phyloP scores from a whole-genome alignment of 179 eudicot species.

The Nepenthes alata region DNA sequence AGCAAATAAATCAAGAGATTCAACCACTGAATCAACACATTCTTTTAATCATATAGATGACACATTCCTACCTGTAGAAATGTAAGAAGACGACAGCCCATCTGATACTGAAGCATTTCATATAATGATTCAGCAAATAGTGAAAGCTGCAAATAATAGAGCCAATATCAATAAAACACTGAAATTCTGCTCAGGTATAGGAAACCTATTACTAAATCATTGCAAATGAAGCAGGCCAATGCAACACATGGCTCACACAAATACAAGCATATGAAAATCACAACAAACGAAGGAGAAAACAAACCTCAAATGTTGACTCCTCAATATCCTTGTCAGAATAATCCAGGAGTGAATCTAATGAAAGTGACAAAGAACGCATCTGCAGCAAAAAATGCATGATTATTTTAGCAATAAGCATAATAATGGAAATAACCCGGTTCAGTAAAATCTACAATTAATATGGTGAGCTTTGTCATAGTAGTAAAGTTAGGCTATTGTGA shows the following conservation, averaged over 20 bases:
- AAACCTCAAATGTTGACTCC: slow-evolving; percentile 89
- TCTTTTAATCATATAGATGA: not conserved
- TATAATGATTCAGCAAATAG: slow-evolving; percentile 80
- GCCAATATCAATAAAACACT: not conserved
- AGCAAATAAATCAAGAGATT: slow-evolving; percentile 2
- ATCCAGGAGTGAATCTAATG: slow-evolving; percentile 82
- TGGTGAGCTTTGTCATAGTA: too few relatives aligned
- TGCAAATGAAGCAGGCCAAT: too few relatives aligned
- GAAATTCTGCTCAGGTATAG: too few relatives aligned
- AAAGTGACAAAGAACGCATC: slow-evolving; percentile 75
- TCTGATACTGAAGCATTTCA: slow-evolving; percentile 94
- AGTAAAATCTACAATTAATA: too few relatives aligned
- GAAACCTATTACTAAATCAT: too few relatives aligned
- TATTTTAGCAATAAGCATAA: not conserved
- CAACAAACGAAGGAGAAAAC: not conserved
- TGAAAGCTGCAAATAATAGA: slow-evolving; percentile 50
- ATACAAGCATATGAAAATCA: not conserved
- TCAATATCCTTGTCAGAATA: slow-evolving; percentile 79
- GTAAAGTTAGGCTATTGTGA: too few relatives aligned
- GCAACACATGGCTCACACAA: not conserved
- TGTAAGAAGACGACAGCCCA: slow-evolving; percentile 59
- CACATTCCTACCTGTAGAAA: slow-evolving; percentile 67
- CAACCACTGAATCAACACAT: not conserved
- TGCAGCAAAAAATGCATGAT: slow-evolving; percentile 25
- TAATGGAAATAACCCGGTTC: not conserved